These are phyloP conservation scores for Gracilaria vermiculophylla DNA, from an alignment of 23 red algal genomes.

Conservation along the genomic window DNA sequence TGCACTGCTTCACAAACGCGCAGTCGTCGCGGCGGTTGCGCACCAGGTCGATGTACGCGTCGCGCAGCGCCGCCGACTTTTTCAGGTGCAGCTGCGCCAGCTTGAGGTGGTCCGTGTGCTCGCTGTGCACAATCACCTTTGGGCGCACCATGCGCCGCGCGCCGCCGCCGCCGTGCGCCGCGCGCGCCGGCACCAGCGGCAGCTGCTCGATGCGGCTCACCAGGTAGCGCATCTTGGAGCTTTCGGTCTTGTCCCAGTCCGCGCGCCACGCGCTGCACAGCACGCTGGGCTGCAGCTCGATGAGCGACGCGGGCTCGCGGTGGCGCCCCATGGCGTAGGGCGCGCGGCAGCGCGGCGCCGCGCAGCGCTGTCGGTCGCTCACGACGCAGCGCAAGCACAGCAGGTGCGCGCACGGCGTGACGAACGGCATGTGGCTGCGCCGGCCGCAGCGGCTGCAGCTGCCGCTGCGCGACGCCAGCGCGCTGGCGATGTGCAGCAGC, in stretches of 20 bases:
- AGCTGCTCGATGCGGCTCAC: conserved; percentile 64
- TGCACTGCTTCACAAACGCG: not conserved
- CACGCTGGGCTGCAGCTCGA: conserved; percentile 78
- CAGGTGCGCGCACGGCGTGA: conserved; percentile 57
- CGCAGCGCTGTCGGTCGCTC: conserved; percentile 20
- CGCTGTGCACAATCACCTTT: conserved; percentile 85
- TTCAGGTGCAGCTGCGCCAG: conserved; percentile 45
- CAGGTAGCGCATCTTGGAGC: conserved; percentile 78
- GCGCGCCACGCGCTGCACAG: conserved; percentile 51
- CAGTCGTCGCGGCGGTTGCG: conserved; percentile 16
- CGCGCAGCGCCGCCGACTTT: not conserved
- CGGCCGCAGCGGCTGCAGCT: conserved; percentile 16
- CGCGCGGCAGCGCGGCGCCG: not conserved
- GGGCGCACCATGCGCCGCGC: conserved; percentile 9
- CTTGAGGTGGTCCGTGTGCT: conserved; percentile 66
- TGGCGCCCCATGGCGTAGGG: conserved; percentile 8
- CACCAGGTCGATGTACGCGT: conserved; percentile 50
- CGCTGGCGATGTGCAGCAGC: conserved; percentile 37
- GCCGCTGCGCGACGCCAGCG: not conserved
- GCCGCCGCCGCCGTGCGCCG: not conserved
- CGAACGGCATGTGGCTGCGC: not conserved
- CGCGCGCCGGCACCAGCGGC: not conserved
- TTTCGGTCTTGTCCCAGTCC: conserved; percentile 67
- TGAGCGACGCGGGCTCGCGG: conserved; percentile 71
- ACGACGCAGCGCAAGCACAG: conserved; percentile 53